phyloP scores from a whole-genome alignment of 2,329 filamentous ascomycete genomes.

The Cladosporium oxysporum region DNA sequence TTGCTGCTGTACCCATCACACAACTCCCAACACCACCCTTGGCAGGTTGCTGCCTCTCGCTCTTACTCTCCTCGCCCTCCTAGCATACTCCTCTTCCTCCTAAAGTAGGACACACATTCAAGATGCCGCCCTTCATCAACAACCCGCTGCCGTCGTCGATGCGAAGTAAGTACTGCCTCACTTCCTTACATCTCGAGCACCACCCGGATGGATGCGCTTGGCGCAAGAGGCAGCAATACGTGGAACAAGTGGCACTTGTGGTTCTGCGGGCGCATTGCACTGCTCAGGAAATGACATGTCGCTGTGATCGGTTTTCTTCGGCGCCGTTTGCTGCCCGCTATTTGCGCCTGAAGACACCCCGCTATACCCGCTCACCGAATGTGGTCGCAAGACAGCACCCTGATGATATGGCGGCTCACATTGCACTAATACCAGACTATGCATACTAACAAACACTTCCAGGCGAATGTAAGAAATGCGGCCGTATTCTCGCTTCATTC shows the following conservation, averaged over 20 bases:
- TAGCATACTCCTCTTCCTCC: background rate
- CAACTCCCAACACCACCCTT: conserved; percentile 4
- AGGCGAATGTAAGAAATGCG: conserved; percentile 98
- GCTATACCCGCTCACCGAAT: background rate
- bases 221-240: background rate
- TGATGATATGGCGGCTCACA: background rate
- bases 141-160: conserved; percentile 57
- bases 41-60: conserved; percentile 3
- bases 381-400: background rate
- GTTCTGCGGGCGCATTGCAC: background rate
- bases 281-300: background rate
- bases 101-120: conserved; percentile 20
- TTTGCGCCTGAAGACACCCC: conserved; percentile 4
- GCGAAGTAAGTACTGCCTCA: conserved; percentile 47
- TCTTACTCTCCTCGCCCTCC: conserved; percentile 1
- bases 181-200: background rate
- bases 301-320: background rate
- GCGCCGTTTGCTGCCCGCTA: conserved; percentile 4
- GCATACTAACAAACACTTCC: conserved; percentile 28
- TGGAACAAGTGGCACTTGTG: background rate
- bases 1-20: background rate
- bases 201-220: background rate
- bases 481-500: conserved; percentile 93
- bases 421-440: background rate
- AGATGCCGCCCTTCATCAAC: conserved; percentile 53